Base-by-base conservation (phyloP, 2,329 filamentous ascomycete species). In the Orbilia oligospora region DNA sequence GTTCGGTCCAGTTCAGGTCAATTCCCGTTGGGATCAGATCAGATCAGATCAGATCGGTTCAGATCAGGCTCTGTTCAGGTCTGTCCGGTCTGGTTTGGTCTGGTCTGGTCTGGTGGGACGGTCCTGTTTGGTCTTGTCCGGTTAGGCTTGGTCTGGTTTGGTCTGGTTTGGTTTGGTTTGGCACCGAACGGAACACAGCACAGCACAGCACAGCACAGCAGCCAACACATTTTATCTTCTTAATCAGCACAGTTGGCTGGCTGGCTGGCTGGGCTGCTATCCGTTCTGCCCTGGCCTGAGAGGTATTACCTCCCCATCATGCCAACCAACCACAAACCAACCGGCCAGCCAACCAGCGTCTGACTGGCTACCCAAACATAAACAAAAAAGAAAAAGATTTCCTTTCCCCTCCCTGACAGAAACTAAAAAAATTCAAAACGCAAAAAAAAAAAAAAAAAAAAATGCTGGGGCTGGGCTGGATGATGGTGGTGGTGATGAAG, bases 381-480 rank as follows among this genome's bases (percentile, higher is more conserved):
- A 66, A 66, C 36, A 66, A 55, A 9, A 41, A 41, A 41, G 16
- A 41, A 16, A 16, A 41, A 38, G 12, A 14, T n/a, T n/a, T n/a
- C n/a, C n/a, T 49, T 22, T 10, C 46, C 18, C 46, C 46, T 18
- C 18, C 18, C 46, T n/a, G 10, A 4, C 9, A 36, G 48, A 51
- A 49, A n/a, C n/a, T n/a, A n/a, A 49, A 33, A 61, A 63, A 58
- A 72, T 30, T 6, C 3, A 30, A 41, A 2, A 16, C 9, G 12
- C 3, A 36, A 66, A 55, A 4, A 41, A 41, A 16, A 41, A 16
- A 41, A 41, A 41, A 16, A 41, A n/a, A 24, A 46, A 18, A 46
- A 72, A 70, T 51, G 27, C 58, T 56, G 72, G 66, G 72, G 72
- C 72, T 76, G 72, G 72, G 66, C 5, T 38, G 36, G 8, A 64